Evolutionary conservation across 805 yeast genomes (phyloP).

Genomic region (Kuraishia borneana): DNA sequence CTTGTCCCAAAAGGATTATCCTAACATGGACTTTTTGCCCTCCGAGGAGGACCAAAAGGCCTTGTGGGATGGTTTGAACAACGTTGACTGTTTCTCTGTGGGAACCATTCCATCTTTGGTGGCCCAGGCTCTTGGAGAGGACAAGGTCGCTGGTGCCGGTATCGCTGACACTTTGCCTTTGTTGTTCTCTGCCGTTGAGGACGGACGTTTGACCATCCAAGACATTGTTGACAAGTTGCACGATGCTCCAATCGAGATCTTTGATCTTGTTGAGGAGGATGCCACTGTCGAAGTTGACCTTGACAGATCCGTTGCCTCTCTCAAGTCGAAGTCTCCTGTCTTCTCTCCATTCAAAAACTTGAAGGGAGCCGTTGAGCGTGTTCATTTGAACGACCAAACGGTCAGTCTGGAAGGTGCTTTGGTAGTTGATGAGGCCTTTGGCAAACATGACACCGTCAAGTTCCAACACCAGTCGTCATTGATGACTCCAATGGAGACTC

Average conservation of each 20-base stretch:
- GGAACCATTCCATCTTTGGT: slow-evolving; percentile 70
- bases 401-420: slow-evolving; percentile 78
- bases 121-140: slow-evolving; percentile 52
- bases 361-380: slow-evolving; percentile 84
- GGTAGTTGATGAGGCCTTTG: slow-evolving; percentile 47
- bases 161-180: slow-evolving; percentile 74
- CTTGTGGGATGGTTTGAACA: slow-evolving; percentile 64
- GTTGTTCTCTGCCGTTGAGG: slow-evolving; percentile 68
- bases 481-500: slow-evolving; percentile 17
- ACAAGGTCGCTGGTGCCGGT: slow-evolving; percentile 63
- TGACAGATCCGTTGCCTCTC: slow-evolving; percentile 48
- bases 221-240: slow-evolving; percentile 69
- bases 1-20: slow-evolving; percentile 60
- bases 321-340: slow-evolving; percentile 23
- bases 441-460: slow-evolving; percentile 41
- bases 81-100: slow-evolving; percentile 78
- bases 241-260: slow-evolving; percentile 71
- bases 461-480: slow-evolving; percentile 29
- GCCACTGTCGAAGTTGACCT: slow-evolving; percentile 73
- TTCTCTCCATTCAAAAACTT: slow-evolving; percentile 54
- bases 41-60: slow-evolving; percentile 70
- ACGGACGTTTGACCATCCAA: slow-evolving; percentile 57
- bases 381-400: slow-evolving; percentile 65
- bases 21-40: slow-evolving; percentile 66
- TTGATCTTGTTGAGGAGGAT: slow-evolving; percentile 73